A percentile compares a stretch with the other conserved stretches of the same genome.
phyloP scores from a whole-genome alignment of 2,329 filamentous ascomycete genomes.

The Pyrenophora seminiperda region DNA sequence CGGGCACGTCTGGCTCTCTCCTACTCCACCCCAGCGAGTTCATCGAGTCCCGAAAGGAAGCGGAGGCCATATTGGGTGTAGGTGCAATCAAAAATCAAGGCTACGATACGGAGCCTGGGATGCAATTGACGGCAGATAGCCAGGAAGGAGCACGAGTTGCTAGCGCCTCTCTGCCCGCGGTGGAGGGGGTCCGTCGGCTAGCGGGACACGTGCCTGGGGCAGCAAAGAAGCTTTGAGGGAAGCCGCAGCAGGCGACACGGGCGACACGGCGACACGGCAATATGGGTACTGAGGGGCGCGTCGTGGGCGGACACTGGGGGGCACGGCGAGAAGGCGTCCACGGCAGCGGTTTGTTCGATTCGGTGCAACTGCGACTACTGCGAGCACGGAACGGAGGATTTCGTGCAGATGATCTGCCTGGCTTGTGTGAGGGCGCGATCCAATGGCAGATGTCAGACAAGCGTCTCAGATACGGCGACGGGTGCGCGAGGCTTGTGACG shows the following conservation, averaged over 20 bases:
- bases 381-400: constrained; percentile 52
- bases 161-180: constrained; percentile 20
- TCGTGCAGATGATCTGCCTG: constrained; percentile 59
- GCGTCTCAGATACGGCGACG: constrained; percentile 41
- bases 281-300: constrained; percentile 8
- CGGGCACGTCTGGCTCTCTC: constrained; percentile 75
- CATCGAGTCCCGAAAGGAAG: constrained; percentile 91
- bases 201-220: constrained; percentile 17
- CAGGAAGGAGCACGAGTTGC: constrained; percentile 27
- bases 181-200: constrained; percentile 15
- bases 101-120: too few species aligned
- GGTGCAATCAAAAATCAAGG: not conserved
- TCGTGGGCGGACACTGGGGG: constrained; percentile 10
- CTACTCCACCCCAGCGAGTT: constrained; percentile 94
- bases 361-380: constrained; percentile 21
- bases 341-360: constrained; percentile 8
- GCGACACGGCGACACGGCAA: constrained; percentile 17
- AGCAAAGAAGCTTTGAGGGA: constrained; percentile 36
- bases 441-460: constrained; percentile 47
- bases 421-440: constrained; percentile 28
- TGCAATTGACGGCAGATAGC: not conserved
- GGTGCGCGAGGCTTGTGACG: constrained; percentile 48
- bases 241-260: constrained; percentile 48
- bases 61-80: constrained; percentile 71
- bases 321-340: constrained; percentile 1